Base-by-base conservation (phyloP, 2,329 filamentous ascomycete genomes). In the Ceratocystis huliohia region DNA sequence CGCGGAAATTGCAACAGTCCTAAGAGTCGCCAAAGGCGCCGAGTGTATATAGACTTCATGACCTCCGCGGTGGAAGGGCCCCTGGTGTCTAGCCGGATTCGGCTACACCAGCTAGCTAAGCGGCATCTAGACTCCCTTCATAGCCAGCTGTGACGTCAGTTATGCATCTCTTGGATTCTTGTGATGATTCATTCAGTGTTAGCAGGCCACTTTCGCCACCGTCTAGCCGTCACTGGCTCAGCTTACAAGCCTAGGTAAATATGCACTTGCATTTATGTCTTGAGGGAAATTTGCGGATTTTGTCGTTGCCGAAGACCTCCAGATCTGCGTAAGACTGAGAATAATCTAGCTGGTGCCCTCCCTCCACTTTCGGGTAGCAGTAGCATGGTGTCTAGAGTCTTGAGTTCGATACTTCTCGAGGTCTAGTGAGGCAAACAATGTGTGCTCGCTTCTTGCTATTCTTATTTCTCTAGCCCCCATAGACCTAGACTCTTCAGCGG, bases 21-120 rank as follows among this genome's bases (percentile, higher is more conserved):
- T 13, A 37, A 37, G 8, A 37, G 2, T 37, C 1, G 22, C 17
- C 7, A n/a, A 37, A 37, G 20, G 8, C n/a, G 28, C 53, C 7
- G 17, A 59, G n/a, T 59, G 53, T 30, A 59, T 37, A 30, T 17
- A 59, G 53, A 59, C 53, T 59, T 59, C 53, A n/a, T 59, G 53
- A 59, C 53, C 53, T 17, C 28, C 20, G 48, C 15, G n/a, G 28
- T 15, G 53, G 25, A 6, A 33, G 22, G 25, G 28, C 33, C 53
- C 25, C 53, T 59, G 25, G 25, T 6, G 28, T 59, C 53, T 59
- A 59, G 22, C 53, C 53, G 1, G 6, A 59, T 59, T 30, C 53
- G n/a, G 28, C 15, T 25, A 53, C 20, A 13, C 25, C 20, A 10
- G 48, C 20, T 10, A 53, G 48, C 48, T 1, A 30, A 7, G 17